phyloP scores from a whole-genome alignment of 345 rosid genomes.

The Bruguiera sexangula region DNA sequence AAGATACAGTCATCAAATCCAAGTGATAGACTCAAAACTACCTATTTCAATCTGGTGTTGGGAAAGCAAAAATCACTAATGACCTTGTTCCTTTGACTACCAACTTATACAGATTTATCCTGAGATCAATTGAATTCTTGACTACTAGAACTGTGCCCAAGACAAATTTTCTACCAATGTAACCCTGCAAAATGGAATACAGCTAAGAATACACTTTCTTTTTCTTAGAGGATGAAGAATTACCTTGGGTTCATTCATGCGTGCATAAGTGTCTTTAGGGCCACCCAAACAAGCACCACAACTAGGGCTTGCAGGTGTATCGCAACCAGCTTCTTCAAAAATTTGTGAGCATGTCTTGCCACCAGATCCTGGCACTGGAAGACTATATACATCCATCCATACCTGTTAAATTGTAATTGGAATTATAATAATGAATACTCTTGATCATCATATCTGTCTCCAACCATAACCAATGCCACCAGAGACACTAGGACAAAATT shows the following conservation, averaged over 20 bases:
- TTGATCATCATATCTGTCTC: neutral
- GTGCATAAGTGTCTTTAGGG: slow-evolving; percentile 90
- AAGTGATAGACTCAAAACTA: no score
- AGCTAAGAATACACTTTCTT: neutral
- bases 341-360: slow-evolving; percentile 97
- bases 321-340: slow-evolving; percentile 98
- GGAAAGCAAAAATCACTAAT: no score
- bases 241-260: slow-evolving; percentile 84
- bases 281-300: slow-evolving; percentile 99
- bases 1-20: no score
- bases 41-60: no score
- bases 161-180: no score
- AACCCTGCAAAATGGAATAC: neutral
- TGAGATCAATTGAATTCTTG: no score
- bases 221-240: slow-evolving; percentile 7
- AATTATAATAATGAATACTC: neutral
- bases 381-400: slow-evolving; percentile 83
- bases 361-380: slow-evolving; percentile 92
- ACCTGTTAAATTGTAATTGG: slow-evolving; percentile 41
- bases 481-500: neutral
- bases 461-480: neutral
- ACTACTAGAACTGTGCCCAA: no score
- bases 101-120: no score
- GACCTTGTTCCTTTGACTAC: no score
- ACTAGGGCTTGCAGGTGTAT: slow-evolving; percentile 90